Evolutionary conservation across 192 early-diverging fungal genomes (phyloP).

Genomic region (Paraglomus brasilianum): DNA sequence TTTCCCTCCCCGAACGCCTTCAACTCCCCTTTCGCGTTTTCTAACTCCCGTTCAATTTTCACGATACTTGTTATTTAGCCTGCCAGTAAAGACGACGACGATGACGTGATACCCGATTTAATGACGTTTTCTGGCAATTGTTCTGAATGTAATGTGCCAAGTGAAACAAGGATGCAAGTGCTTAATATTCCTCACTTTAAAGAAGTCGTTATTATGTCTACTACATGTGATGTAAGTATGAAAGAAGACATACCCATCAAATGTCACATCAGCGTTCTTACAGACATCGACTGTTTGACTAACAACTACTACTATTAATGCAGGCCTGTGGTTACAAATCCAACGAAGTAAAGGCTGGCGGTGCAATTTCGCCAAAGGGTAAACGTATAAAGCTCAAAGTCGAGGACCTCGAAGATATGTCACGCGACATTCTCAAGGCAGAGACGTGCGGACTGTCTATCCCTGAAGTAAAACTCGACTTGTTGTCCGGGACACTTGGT

Average conservation of each 20-base stretch:
- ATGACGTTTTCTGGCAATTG: constrained; percentile 83
- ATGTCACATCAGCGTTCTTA: neutral
- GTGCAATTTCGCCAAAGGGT: constrained; percentile 75
- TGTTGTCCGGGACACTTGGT: constrained; percentile 86
- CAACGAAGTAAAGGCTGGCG: constrained; percentile 96
- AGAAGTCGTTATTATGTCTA: constrained; percentile 94
- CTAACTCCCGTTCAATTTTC: no score
- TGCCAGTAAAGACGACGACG: constrained; percentile 47
- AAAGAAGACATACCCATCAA: no score
- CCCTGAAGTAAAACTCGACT: constrained; percentile 86
- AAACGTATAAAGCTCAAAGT: constrained; percentile 80
- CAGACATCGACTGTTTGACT: neutral
- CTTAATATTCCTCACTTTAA: constrained; percentile 95
- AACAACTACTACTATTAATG: neutral
- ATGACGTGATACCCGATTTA: constrained; percentile 68
- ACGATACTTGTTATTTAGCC: constrained; percentile 47
- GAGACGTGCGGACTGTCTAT: constrained; percentile 90
- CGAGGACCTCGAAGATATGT: constrained; percentile 84
- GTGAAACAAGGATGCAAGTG: constrained; percentile 88
- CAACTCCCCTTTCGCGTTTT: no score
- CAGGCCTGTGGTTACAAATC: constrained; percentile 84
- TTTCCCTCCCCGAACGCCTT: no score
- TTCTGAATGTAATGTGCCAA: constrained; percentile 73
- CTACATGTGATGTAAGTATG: constrained; percentile 70
- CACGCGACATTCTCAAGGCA: constrained; percentile 90